Evolutionary conservation across 352 stramenopile species (phyloP).

Genomic region (Pythium pectinolyticum): DNA sequence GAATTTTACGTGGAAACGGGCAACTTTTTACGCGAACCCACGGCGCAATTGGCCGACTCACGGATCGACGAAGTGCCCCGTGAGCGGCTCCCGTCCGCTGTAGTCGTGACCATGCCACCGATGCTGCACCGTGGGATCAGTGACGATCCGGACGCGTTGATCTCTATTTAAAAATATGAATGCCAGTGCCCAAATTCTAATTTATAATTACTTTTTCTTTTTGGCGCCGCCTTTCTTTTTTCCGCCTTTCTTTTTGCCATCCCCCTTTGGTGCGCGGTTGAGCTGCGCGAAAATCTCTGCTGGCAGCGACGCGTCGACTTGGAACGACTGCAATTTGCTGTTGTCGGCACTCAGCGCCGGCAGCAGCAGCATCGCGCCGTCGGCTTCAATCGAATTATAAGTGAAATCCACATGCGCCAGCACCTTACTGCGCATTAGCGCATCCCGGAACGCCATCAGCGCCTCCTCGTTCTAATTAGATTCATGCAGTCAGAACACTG

Average conservation of each 20-base stretch:
- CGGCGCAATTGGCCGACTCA: slow-evolving; percentile 22
- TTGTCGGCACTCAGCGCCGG: slow-evolving; percentile 58
- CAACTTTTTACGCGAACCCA: slow-evolving; percentile 25
- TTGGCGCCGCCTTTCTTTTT: slow-evolving; percentile 66
- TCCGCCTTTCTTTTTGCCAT: slow-evolving; percentile 78
- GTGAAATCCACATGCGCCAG: slow-evolving; percentile 76
- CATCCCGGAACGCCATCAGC: slow-evolving; percentile 55
- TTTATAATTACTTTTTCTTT: slow-evolving; percentile 55
- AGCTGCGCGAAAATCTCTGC: slow-evolving; percentile 70
- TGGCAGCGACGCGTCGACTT: slow-evolving; percentile 74
- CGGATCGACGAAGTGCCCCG: slow-evolving; percentile 27
- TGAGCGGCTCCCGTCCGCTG: not conserved
- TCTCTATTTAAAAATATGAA: slow-evolving; percentile 32
- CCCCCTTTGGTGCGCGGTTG: slow-evolving; percentile 65
- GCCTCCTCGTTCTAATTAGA: slow-evolving; percentile 27
- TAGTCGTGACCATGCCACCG: slow-evolving; percentile 5
- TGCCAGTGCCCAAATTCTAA: not conserved
- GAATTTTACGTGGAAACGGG: slow-evolving; percentile 30
- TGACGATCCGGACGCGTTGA: slow-evolving; percentile 24
- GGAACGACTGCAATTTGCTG: slow-evolving; percentile 64
- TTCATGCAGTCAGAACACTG: not conserved
- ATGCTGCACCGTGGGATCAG: slow-evolving; percentile 18
- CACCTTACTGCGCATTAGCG: slow-evolving; percentile 60
- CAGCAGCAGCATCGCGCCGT: slow-evolving; percentile 61
- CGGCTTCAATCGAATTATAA: slow-evolving; percentile 72